Percentiles rank a stretch among this genome's conserved stretches.
These are phyloP conservation scores for Aspergillus eucalypticola DNA, from an alignment of 2,329 filamentous ascomycete species.

Conservation along the genomic window DNA sequence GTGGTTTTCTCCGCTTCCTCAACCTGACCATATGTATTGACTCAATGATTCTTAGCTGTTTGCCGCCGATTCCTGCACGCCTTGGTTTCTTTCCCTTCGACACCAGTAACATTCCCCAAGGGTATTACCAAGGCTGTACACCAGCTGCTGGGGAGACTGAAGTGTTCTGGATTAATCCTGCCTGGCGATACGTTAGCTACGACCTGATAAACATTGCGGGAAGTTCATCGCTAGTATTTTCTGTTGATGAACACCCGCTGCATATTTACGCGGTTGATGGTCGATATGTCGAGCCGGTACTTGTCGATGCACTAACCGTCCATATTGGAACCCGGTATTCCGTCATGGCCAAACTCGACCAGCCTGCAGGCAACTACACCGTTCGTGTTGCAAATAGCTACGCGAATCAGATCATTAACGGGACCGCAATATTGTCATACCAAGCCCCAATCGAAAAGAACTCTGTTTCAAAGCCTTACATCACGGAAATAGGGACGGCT, in stretches of 20 bases:
- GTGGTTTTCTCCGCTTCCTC: background rate
- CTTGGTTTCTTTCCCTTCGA: conserved; percentile 27
- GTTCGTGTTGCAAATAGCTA: conserved; percentile 53
- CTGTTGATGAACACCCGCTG: conserved; percentile 49
- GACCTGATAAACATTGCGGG: conserved; percentile 55
- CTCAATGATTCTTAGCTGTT: conserved; percentile 18
- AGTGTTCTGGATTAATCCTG: conserved; percentile 44
- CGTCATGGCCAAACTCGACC: conserved; percentile 44
- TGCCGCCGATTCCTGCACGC: conserved; percentile 23
- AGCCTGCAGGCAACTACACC: conserved; percentile 39
- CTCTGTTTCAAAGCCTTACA: conserved; percentile 34
- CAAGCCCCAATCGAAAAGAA: background rate
- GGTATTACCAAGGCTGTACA: conserved; percentile 44
- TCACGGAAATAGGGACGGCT: conserved; percentile 53
- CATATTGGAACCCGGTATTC: conserved; percentile 44
- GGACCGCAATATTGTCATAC: conserved; percentile 51
- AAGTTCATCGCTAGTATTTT: conserved; percentile 51
- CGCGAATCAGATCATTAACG: conserved; percentile 56
- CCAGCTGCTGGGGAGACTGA: conserved; percentile 48
- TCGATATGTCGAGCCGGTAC: conserved; percentile 42
- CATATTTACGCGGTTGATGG: conserved; percentile 49
- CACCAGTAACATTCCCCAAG: conserved; percentile 31
- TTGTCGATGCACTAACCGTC: conserved; percentile 35
- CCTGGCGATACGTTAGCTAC: conserved; percentile 54
- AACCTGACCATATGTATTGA: too few relatives aligned